Evolutionary conservation across 257 asterid genomes (phyloP), one percentile per base, ranked within the genome.

Genomic region (Buddleja alternifolia): DNA sequence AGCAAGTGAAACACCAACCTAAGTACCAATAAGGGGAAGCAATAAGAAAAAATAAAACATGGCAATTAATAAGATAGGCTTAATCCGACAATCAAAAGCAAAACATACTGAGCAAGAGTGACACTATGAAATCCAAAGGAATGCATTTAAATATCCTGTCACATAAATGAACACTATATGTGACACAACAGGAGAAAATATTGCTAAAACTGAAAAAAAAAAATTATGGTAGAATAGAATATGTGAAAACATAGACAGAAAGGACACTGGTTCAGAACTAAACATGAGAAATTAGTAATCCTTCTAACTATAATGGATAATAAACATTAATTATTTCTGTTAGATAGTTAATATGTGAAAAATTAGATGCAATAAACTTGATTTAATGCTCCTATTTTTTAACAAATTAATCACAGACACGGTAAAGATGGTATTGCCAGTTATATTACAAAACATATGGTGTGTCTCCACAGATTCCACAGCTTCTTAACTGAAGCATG

Each of bases 1-100:
- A 81, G 99, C 99, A 81, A 93, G 95, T 25, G 97, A 93, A 71
- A 79, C 95, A 55, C 99, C 99, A 75, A 93, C 99, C 99, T 93
- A 41, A 17, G 56, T 45, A 77, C 71, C 77, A 66, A 56, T 56
- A 65, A 66, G 41, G 67, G 21, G 53, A 66, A 78, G 74, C 65
- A 74, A 67, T 65, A 59, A 68, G 66, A 56, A 25, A 29, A 36
- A 46, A 32, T 21, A 58, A 29, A 12, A 51, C 15, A 58, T 34
- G 65, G 62, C 51, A 61, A 36, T 45, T 48, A 42, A 47, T 67
- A 42, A 61, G 60, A 67, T 47, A 56, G 23, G 63, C 60, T 69
- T 37, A 21, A 60, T 44, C 68, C 29, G 69, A 21, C 45, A 61
- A 37, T 63, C 42, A 52, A 67, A 69, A 56, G 60, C 73, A 72